Conservation (phyloP, 2,329 filamentous ascomycete species). For the Phyllosticta citribraziliensis region DNA sequence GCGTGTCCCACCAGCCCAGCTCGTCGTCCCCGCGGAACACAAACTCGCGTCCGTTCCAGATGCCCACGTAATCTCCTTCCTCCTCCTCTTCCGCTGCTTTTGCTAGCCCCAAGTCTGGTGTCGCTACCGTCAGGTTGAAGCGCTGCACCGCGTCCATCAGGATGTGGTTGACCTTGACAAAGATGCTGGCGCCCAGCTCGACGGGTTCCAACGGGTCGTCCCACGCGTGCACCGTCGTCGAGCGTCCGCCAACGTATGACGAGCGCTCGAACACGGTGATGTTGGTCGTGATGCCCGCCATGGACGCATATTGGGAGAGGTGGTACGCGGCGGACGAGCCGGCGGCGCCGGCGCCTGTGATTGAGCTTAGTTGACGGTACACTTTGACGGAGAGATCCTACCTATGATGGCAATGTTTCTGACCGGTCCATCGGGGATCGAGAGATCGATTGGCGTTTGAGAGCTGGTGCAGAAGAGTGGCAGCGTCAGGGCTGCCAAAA, state of each 20-base stretch:
- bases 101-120: slow-evolving; percentile 21
- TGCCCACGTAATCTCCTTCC: slow-evolving; percentile 46
- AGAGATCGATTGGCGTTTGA: background rate
- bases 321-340: slow-evolving; percentile 83
- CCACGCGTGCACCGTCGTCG: slow-evolving; percentile 73
- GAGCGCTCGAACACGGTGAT: slow-evolving; percentile 83
- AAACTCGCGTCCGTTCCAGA: slow-evolving; percentile 76
- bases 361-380: background rate
- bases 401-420: slow-evolving; percentile 32
- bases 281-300: slow-evolving; percentile 53
- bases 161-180: slow-evolving; percentile 76
- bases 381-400: slow-evolving; percentile 12
- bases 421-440: background rate
- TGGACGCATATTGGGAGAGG: slow-evolving; percentile 59
- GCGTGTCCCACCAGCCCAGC: slow-evolving; percentile 67
- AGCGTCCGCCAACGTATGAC: slow-evolving; percentile 70
- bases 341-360: slow-evolving; percentile 72
- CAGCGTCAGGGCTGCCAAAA: background rate
- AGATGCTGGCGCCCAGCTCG: slow-evolving; percentile 87
- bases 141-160: slow-evolving; percentile 61
- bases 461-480: background rate
- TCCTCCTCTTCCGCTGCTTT: slow-evolving; percentile 19
- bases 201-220: slow-evolving; percentile 57
- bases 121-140: slow-evolving; percentile 54
- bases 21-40: slow-evolving; percentile 55